Evolutionary conservation across 1,139 yeast genomes (phyloP).

Genomic region (Nakaseomyces bracarensis): DNA sequence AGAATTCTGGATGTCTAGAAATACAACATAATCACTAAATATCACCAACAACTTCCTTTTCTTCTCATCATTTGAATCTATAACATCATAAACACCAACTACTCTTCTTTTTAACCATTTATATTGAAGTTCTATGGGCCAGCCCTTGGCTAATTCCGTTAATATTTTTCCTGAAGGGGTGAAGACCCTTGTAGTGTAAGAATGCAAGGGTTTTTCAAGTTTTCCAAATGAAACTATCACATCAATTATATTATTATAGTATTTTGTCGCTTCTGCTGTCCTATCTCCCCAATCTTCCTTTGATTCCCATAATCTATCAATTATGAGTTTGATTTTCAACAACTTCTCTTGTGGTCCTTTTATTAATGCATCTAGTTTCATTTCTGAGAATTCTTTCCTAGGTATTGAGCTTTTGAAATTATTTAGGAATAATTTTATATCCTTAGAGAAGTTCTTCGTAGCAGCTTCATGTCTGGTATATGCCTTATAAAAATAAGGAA

Average conservation of each 20-base stretch:
- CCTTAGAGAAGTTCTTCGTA: conserved; percentile 46
- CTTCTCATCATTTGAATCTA: conserved; percentile 18
- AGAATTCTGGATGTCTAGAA: conserved; percentile 42
- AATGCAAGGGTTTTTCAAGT: conserved; percentile 35
- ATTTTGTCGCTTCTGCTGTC: conserved; percentile 35
- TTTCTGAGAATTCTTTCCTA: conserved; percentile 39
- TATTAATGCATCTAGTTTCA: conserved; percentile 59
- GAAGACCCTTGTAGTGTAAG: conserved; percentile 58
- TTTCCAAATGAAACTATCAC: conserved; percentile 80
- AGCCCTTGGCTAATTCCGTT: conserved; percentile 71
- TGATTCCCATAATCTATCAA: conserved; percentile 46
- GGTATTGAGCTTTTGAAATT: conserved; percentile 25
- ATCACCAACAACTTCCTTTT: conserved; percentile 51
- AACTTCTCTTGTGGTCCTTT: conserved; percentile 61
- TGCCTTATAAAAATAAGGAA: conserved; percentile 88
- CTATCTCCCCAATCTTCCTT: conserved; percentile 36
- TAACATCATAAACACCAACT: conserved; percentile 66
- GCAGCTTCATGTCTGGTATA: conserved; percentile 93
- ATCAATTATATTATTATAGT: conserved; percentile 47
- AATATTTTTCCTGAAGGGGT: conserved; percentile 87
- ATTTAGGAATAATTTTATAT: conserved; percentile 32
- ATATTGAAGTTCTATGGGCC: conserved; percentile 83
- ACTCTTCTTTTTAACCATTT: conserved; percentile 86
- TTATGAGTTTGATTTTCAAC: conserved; percentile 57
- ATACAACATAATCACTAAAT: conserved; percentile 71